These are phyloP conservation scores for Arachis stenosperma DNA, from an alignment of 306 rosid species.

Conservation along the genomic window DNA sequence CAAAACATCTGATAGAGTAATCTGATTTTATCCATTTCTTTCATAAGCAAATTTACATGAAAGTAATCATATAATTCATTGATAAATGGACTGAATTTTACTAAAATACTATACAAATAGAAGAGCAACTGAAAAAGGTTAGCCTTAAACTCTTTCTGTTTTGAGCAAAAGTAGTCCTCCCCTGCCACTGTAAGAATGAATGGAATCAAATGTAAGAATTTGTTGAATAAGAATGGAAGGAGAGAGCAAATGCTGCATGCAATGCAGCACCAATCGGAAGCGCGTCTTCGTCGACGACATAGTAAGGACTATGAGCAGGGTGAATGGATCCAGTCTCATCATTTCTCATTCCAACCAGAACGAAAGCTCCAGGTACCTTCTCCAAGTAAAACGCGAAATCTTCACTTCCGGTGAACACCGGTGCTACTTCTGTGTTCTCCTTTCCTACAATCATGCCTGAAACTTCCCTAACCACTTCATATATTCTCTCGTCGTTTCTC, in stretches of 20 bases:
- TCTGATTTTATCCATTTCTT: neutral
- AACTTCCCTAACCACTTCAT: constrained; percentile 52
- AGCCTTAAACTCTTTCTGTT: neutral
- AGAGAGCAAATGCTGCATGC: constrained; percentile 83
- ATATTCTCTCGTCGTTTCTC: constrained; percentile 60
- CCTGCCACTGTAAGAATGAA: neutral
- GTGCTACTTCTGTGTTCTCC: constrained; percentile 58
- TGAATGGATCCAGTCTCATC: constrained; percentile 65
- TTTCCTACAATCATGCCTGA: constrained; percentile 71
- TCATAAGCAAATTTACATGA: neutral
- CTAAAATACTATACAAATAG: neutral
- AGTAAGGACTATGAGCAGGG: constrained; percentile 71
- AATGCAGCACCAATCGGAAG: constrained; percentile 85
- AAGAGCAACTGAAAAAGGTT: too few species aligned
- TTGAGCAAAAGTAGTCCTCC: too few species aligned
- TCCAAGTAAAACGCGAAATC: constrained; percentile 88
- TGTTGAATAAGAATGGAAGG: constrained; percentile 59
- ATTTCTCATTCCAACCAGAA: constrained; percentile 63
- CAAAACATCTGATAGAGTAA: neutral
- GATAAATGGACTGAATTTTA: neutral
- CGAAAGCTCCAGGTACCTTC: constrained; percentile 71
- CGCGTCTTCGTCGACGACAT: constrained; percentile 64
- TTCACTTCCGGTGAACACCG: constrained; percentile 75
- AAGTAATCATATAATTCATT: neutral
- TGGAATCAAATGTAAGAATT: constrained; percentile 37